phyloP scores from a whole-genome alignment of 495 filamentous ascomycete genomes.

The Aspergillus mulundensis region DNA sequence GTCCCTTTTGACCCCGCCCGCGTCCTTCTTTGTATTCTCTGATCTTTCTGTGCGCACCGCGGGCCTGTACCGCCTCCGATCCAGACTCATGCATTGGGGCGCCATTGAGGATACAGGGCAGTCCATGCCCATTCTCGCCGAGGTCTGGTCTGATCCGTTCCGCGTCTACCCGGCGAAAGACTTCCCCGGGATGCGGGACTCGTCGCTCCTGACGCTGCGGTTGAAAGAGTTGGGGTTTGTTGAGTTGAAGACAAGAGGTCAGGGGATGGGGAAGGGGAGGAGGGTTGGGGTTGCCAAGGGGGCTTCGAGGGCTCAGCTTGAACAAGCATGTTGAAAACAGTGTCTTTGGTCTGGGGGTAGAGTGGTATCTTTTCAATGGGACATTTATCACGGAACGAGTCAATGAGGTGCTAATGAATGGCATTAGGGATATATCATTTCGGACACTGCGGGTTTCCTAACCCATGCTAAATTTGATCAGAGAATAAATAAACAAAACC shows the following conservation, averaged over 20 bases:
- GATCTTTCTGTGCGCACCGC: constrained; percentile 89
- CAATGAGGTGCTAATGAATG: background rate
- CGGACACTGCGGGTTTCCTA: background rate
- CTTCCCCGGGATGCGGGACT: constrained; percentile 84
- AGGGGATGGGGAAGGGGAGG: constrained; percentile 41
- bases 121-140: constrained; percentile 58
- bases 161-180: constrained; percentile 94
- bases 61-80: constrained; percentile 76
- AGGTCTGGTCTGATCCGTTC: constrained; percentile 73
- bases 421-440: background rate
- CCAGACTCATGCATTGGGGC: constrained; percentile 74
- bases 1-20: constrained; percentile 43
- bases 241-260: constrained; percentile 44
- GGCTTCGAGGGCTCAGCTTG: background rate
- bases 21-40: constrained; percentile 85
- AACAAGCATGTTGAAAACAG: background rate
- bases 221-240: constrained; percentile 45
- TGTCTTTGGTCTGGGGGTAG: background rate
- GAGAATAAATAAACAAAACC: background rate
- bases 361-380: background rate
- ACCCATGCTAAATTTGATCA: background rate
- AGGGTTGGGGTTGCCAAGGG: constrained; percentile 15
- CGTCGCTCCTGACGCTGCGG: constrained; percentile 34
- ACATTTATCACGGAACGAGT: background rate
- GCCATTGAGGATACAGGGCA: constrained; percentile 49